Base-by-base conservation (phyloP, 1,284 basidiomycete species). In the Butyriboletus appendiculatus region DNA sequence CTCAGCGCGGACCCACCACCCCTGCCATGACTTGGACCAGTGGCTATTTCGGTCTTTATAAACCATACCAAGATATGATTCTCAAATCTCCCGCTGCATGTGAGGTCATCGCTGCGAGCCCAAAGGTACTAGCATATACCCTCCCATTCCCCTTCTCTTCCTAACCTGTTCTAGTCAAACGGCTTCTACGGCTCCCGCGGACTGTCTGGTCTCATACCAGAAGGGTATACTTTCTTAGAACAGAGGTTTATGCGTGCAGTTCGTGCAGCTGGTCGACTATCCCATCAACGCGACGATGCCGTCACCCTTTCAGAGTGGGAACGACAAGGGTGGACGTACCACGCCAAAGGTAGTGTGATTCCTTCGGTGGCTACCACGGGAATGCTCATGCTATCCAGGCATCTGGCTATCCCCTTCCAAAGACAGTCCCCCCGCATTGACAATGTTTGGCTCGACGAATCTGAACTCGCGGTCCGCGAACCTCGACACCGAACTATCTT, bases 391-490 rank as follows among this genome's bases (percentile, higher is more conserved):
- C 35, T 32, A 30, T 28, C 5, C 59, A 95, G 94, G 94, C 38
- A 84, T 96, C 42, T 96, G 94, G 94, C 69, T 94, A n/a, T 88
- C 90, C 2, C 84, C 85, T 11, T 72, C 72, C 16, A 68, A 74
- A 7, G 65, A 69, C 33, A 74, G 77, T 14, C 73, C 76, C 15
- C 92, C 94, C 0, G 74, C 84, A 56, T 72, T 94, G 40, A 96
- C 96, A 0, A 82, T 98, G 47, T 90, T 99, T 67, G 97, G 96
- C 12, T 97, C 94, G 0, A 96, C 95, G 3, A 99, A 99, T 71
- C 86, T 98, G 53, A 97, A 96, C 63, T 90, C 92, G 1, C 87
- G 96, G 4, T 96, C 94, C 1, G 85, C 94, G 1, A 82, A 91
- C 59, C 84, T 97, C 44, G 97, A 99, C 72, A 90, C 94, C 14